phyloP scores from a whole-genome alignment of 2,329 filamentous ascomycete genomes.

The Diplodia seriata region DNA sequence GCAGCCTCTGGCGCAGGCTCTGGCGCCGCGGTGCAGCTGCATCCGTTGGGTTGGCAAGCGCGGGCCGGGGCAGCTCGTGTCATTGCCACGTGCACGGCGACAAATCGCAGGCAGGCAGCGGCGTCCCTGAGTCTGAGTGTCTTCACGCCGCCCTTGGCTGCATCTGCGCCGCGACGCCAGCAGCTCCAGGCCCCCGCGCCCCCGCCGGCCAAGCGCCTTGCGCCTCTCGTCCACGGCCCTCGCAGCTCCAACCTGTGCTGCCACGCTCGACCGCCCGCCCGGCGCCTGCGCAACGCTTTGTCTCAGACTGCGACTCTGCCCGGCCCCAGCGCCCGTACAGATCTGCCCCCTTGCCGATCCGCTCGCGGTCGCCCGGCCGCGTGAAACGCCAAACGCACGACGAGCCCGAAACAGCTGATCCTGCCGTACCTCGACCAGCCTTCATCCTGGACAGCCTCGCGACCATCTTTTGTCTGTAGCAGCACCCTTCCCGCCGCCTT shows the following conservation, averaged over 20 bases:
- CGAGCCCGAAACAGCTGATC: conserved; percentile 31
- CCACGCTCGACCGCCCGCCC: conserved; percentile 7
- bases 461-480: conserved; percentile 23
- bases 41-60: not conserved
- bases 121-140: conserved; percentile 8
- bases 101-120: conserved; percentile 11
- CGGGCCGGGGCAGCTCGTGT: conserved; percentile 21
- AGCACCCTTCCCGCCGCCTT: conserved; percentile 12
- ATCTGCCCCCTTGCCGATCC: conserved; percentile 31
- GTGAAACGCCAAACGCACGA: conserved; percentile 31
- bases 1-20: not conserved
- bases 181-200: not conserved
- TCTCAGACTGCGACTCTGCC: conserved; percentile 25
- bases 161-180: not conserved
- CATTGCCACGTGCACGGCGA: conserved; percentile 19
- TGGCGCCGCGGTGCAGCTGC: not conserved
- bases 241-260: not conserved
- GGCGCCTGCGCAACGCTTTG: conserved; percentile 27
- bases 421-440: conserved; percentile 24
- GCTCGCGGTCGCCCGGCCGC: conserved; percentile 27
- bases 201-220: not conserved
- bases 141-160: not conserved
- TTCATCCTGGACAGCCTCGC: conserved; percentile 23
- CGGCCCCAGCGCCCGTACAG: conserved; percentile 12
- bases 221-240: not conserved